Evolutionary conservation across 2,329 filamentous ascomycete species (phyloP).

Genomic region (Camillea tinctor): DNA sequence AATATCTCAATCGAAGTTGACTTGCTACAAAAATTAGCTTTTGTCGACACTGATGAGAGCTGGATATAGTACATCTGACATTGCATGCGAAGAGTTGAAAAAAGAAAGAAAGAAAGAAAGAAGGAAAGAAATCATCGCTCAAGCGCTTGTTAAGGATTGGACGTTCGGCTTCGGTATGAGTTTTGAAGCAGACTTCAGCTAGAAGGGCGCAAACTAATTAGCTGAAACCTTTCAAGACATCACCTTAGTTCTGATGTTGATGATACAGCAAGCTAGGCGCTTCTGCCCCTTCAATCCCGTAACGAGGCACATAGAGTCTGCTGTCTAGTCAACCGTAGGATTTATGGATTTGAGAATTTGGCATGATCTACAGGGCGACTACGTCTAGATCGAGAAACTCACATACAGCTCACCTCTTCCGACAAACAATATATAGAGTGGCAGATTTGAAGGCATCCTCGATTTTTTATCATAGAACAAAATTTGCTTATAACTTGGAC

Average conservation of each 20-base stretch:
- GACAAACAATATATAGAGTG: slow-evolving; percentile 19
- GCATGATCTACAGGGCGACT: slow-evolving; percentile 5
- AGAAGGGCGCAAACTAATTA: too few relatives aligned
- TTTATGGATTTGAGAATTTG: slow-evolving; percentile 12
- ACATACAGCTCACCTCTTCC: slow-evolving; percentile 20
- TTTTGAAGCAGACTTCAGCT: neutral
- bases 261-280: slow-evolving; percentile 12
- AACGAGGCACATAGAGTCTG: too few relatives aligned
- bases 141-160: neutral
- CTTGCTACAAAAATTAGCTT: neutral
- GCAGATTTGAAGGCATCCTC: slow-evolving; percentile 9
- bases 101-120: too few relatives aligned
- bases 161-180: neutral
- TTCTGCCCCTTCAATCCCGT: slow-evolving; percentile 4
- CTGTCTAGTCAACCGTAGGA: slow-evolving; percentile 5
- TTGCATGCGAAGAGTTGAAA: neutral
- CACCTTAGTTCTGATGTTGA: slow-evolving; percentile 13
- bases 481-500: too few relatives aligned
- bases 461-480: too few relatives aligned
- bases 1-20: neutral
- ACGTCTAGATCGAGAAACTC: slow-evolving; percentile 27
- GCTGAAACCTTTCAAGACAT: neutral
- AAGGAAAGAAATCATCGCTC: neutral
- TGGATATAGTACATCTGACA: neutral
- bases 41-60: neutral